Conservation (phyloP, 495 filamentous ascomycete species). For the Evernia prunastri region DNA sequence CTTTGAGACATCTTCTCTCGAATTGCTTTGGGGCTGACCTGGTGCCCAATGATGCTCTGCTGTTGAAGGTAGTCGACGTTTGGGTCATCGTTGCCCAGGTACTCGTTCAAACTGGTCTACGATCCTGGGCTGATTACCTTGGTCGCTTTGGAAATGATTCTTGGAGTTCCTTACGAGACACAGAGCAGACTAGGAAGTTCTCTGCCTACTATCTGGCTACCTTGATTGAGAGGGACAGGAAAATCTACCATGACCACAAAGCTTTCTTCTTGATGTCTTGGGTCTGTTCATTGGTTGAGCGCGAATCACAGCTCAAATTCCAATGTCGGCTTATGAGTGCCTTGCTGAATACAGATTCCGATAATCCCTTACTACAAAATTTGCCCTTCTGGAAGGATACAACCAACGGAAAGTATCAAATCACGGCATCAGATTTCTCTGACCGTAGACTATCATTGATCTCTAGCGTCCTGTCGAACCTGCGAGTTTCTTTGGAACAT, state of each 20-base stretch:
- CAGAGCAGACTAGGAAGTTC: slow-evolving; percentile 58
- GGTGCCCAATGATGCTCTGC: slow-evolving; percentile 50
- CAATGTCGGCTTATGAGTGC: slow-evolving; percentile 56
- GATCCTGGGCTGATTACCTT: slow-evolving; percentile 54
- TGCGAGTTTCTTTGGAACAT: slow-evolving; percentile 49
- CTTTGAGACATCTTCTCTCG: slow-evolving; percentile 53
- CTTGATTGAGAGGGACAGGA: slow-evolving; percentile 45
- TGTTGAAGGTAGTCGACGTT: slow-evolving; percentile 51
- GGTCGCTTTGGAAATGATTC: slow-evolving; percentile 49
- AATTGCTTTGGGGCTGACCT: slow-evolving; percentile 62
- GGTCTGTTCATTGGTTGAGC: slow-evolving; percentile 57
- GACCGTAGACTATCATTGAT: slow-evolving; percentile 54
- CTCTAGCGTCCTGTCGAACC: slow-evolving; percentile 57
- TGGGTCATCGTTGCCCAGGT: slow-evolving; percentile 53
- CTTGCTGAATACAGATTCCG: slow-evolving; percentile 44
- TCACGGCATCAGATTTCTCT: slow-evolving; percentile 49
- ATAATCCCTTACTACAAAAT: slow-evolving; percentile 51
- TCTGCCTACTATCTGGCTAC: slow-evolving; percentile 54
- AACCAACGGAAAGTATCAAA: slow-evolving; percentile 37
- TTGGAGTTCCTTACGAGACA: slow-evolving; percentile 57
- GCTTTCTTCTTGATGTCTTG: slow-evolving; percentile 49
- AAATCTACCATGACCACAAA: slow-evolving; percentile 41
- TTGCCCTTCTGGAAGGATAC: slow-evolving; percentile 51
- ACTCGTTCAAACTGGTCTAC: slow-evolving; percentile 38
- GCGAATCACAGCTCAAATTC: slow-evolving; percentile 59